Evolutionary conservation across 2,329 filamentous ascomycete species (phyloP).

Genomic region (Plenodomus biglobosus): DNA sequence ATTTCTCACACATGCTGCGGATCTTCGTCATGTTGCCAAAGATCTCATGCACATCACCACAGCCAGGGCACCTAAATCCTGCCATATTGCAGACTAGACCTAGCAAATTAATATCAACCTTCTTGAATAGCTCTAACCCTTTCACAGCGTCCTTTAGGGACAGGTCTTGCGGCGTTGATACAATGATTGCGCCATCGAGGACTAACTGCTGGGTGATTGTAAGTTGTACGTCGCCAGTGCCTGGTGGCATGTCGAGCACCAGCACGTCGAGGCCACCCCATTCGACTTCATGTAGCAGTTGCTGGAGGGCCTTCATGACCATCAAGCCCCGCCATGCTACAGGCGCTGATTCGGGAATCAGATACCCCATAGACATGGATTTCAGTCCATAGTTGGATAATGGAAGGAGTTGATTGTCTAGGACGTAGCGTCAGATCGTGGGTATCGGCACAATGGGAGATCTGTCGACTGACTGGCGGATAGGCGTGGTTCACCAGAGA

Average conservation of each 20-base stretch:
- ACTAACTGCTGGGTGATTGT: conserved; percentile 94
- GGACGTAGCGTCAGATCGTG: conserved; percentile 7
- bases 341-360: conserved; percentile 76
- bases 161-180: conserved; percentile 92
- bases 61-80: conserved; percentile 50
- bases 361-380: conserved; percentile 98
- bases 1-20: conserved; percentile 73
- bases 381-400: conserved; percentile 93
- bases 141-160: conserved; percentile 89
- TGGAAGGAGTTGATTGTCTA: conserved; percentile 79
- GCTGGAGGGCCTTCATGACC: conserved; percentile 96
- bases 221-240: conserved; percentile 92
- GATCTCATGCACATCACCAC: conserved; percentile 46
- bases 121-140: conserved; percentile 90
- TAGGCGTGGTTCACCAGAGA: conserved; percentile 76
- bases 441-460: neutral
- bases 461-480: conserved; percentile 62
- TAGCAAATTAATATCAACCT: conserved; percentile 74
- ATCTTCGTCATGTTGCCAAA: conserved; percentile 68
- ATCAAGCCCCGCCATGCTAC: conserved; percentile 96
- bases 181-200: conserved; percentile 82
- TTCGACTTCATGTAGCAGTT: conserved; percentile 90
- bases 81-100: conserved; percentile 68
- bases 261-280: conserved; percentile 89
- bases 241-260: conserved; percentile 87